phyloP scores from a whole-genome alignment of 2,329 filamentous ascomycete species.

The Stemphylium vesicarium region DNA sequence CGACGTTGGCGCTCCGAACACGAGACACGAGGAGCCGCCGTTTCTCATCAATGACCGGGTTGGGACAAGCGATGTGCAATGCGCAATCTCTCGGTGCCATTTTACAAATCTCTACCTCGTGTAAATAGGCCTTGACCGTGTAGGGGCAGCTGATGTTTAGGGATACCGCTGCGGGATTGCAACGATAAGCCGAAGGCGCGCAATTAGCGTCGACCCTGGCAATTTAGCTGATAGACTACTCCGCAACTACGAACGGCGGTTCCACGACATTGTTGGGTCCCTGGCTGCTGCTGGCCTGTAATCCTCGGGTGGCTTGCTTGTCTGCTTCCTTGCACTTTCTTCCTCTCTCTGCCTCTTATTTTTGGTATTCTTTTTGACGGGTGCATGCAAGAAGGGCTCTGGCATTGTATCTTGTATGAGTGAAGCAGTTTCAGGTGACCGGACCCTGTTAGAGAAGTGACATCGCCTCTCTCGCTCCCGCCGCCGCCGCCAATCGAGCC shows the following conservation, averaged over 20 bases:
- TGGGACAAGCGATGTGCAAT: neutral
- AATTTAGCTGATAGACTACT: constrained; percentile 13
- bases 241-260: constrained; percentile 14
- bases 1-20: constrained; percentile 13
- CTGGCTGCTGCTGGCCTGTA: neutral
- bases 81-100: constrained; percentile 9
- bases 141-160: neutral
- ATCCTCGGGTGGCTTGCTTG: neutral
- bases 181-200: constrained; percentile 5
- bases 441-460: constrained; percentile 13
- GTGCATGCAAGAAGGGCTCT: neutral
- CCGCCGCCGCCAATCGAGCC: constrained; percentile 6
- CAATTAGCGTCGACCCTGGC: constrained; percentile 19
- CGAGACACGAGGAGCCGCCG: constrained; percentile 2
- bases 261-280: constrained; percentile 9
- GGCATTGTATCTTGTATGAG: constrained; percentile 10
- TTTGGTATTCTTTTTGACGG: neutral
- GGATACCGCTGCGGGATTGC: constrained; percentile 6
- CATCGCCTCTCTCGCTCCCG: constrained; percentile 5
- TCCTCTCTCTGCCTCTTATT: neutral
- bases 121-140: neutral
- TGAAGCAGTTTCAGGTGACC: constrained; percentile 11
- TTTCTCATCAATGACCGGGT: neutral
- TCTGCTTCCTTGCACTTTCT: neutral
- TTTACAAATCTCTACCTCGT: neutral